Evolutionary conservation across 495 filamentous ascomycete species (phyloP), one percentile per base, ranked within the genome.

Genomic region (Tuber borchii): DNA sequence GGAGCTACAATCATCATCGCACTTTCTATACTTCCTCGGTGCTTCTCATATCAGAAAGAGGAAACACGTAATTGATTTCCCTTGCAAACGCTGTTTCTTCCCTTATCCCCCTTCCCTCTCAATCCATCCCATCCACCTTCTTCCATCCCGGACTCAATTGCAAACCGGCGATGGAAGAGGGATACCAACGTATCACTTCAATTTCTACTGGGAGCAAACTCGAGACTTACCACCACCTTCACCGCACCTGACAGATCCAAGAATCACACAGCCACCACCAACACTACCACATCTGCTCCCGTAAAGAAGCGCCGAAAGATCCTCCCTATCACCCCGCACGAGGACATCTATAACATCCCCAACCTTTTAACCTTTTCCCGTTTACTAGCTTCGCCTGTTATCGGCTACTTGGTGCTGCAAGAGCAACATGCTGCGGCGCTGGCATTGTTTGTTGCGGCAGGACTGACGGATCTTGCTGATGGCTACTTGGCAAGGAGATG

Each of bases 261-360:
- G n/a, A 42, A 65, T 71, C 75, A 26, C 51, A 56, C 9, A 26
- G 40, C 22, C 75, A 20, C 4, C 10, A 31, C 65, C 34, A 26
- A 70, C 8, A 61, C 70, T 73, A 73, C 45, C 70, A n/a, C 7
- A 48, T 44, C 48, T 73, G 22, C 19, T 37, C 22, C 75, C 34
- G 71, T 77, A 76, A 73, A 48, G 45, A 73, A 56, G 31, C 72
- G 22, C 69, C 71, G 76, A 51, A 81, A 81, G 44, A 74, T 74
- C 40, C 72, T 75, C n/a, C 75, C 73, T 20, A 56, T 73, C 70
- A 75, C 73, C 51, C 73, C 83, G 6, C 94, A 90, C 81, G 95
- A 99, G 84, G 95, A 99, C 80, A 97, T 99, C 83, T 97, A 97
- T 86, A 99, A 92, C 68, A 79, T 99, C 70, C 95, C 95, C 42